Conservation (phyloP, 371 early-diverging fungal genomes). For the Mucor lusitanicus region DNA sequence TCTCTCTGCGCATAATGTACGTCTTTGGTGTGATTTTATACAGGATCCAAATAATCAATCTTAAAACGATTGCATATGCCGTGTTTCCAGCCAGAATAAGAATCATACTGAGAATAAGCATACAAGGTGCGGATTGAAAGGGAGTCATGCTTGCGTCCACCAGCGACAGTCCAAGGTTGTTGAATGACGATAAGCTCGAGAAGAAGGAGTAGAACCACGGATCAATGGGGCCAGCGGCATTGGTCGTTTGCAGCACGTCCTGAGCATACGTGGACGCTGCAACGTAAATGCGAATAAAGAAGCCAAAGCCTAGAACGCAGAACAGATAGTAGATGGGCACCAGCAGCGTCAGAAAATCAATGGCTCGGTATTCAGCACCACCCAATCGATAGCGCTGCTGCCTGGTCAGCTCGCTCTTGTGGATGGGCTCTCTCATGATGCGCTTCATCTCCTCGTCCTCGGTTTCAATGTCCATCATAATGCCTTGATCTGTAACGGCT, state of each 20-base stretch:
- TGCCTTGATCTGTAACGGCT: not conserved
- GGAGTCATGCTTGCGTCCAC: slow-evolving; percentile 42
- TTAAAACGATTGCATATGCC: slow-evolving; percentile 39
- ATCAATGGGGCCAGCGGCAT: slow-evolving; percentile 23
- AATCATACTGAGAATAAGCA: slow-evolving; percentile 25
- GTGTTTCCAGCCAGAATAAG: slow-evolving; percentile 47
- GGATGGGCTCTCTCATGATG: slow-evolving; percentile 43
- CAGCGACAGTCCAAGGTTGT: slow-evolving; percentile 38
- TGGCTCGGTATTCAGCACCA: slow-evolving; percentile 49
- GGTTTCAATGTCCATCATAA: not conserved
- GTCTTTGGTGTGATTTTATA: slow-evolving; percentile 38
- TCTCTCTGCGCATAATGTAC: slow-evolving; percentile 32
- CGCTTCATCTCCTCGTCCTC: slow-evolving; percentile 34
- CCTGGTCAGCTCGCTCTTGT: slow-evolving; percentile 45
- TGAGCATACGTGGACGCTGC: slow-evolving; percentile 36
- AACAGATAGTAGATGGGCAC: slow-evolving; percentile 44
- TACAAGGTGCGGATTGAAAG: slow-evolving; percentile 33
- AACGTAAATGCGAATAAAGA: slow-evolving; percentile 35
- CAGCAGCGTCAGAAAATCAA: slow-evolving; percentile 36
- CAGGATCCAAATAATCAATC: slow-evolving; percentile 37
- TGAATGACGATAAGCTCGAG: slow-evolving; percentile 32
- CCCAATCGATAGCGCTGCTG: slow-evolving; percentile 48
- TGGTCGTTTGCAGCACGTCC: slow-evolving; percentile 22
- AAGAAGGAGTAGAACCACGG: slow-evolving; percentile 46
- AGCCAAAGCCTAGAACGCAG: slow-evolving; percentile 28